Base-by-base conservation (phyloP, 2,329 filamentous ascomycete genomes). In the Fusarium fracticaudum region DNA sequence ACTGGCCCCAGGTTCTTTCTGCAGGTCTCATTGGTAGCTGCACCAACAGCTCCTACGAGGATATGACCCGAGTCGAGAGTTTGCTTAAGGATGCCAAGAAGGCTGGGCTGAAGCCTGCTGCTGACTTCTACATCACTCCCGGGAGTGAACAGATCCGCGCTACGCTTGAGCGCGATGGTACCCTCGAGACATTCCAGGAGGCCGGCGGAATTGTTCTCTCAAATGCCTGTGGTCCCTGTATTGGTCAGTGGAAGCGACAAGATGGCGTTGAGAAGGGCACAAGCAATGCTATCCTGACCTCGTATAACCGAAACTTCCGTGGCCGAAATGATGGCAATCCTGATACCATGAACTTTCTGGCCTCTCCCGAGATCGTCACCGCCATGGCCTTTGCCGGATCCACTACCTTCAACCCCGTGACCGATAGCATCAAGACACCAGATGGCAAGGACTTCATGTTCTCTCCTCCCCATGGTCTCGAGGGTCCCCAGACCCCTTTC, bases 241-340 rank as follows among this genome's bases (percentile, higher is more conserved):
- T 97, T 83, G 95, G 94, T 68, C 96, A 98, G 86, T 99, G 96
- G 96, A 94, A 93, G 81, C 92, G 96, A 66, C 96, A 94, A 24
- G 96, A 98, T 80, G 93, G 91, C 29, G 90, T 97, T 24, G 83
- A 86, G 67, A 98, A 97, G 85, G 95, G 95, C 71, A 94, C 95
- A 67, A 87, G 90, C 61, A 99, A 99, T 81, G 96, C 96, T 71
- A 98, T 99, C 79, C 90, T 99, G 79, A 96, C 95, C 15, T 98
- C 95, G 2, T 99, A 98, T 87, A 99, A 99, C 88, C 94, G 96
- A 70, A 99, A 99, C 86, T 99, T 99, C 87, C 94, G 94, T 58
- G 96, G 94, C 70, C 93, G 96, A 75, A 99, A 99, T 82, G 96
- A 99, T 80, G 96, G 96, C 72, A 99, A 99, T 86, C 92, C 94